phyloP scores from a whole-genome alignment of 768 basidiomycete species.

The Tricholoma sp. region DNA sequence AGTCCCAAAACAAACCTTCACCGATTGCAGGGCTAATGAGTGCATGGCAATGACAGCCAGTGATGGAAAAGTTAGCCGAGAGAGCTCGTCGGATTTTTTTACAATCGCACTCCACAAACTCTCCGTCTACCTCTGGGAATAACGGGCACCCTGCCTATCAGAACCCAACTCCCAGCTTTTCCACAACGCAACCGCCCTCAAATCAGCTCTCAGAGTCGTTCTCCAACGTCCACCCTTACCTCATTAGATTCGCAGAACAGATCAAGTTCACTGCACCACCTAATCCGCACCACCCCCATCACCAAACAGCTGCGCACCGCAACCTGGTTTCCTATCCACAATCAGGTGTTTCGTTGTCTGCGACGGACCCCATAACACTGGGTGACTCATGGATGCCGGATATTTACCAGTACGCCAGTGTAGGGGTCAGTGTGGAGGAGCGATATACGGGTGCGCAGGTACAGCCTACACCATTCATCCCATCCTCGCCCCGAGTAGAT shows the following conservation, averaged over 20 bases:
- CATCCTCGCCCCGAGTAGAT: slow-evolving; percentile 44
- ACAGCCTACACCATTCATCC: slow-evolving; percentile 39
- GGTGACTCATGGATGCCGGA: slow-evolving; percentile 37
- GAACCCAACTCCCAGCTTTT: neutral
- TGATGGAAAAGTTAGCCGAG: slow-evolving; percentile 41
- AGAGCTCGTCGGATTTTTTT: slow-evolving; percentile 43
- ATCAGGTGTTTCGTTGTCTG: slow-evolving; percentile 4
- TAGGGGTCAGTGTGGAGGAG: slow-evolving; percentile 38
- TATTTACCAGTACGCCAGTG: slow-evolving; percentile 40
- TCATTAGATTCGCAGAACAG: slow-evolving; percentile 30
- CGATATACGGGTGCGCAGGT: slow-evolving; percentile 31
- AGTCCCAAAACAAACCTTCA: neutral
- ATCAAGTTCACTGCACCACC: slow-evolving; percentile 18
- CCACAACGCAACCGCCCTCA: slow-evolving; percentile 14
- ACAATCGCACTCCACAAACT: slow-evolving; percentile 23
- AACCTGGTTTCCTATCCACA: slow-evolving; percentile 5
- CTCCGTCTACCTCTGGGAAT: neutral
- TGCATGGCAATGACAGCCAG: slow-evolving; percentile 2
- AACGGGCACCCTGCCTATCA: neutral
- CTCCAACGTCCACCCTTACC: slow-evolving; percentile 26
- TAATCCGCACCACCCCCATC: neutral
- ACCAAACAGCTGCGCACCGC: slow-evolving; percentile 1
- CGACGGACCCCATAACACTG: neutral
- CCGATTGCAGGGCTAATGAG: neutral
- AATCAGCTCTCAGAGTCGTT: slow-evolving; percentile 31